Base-by-base conservation (phyloP, 495 filamentous ascomycete species). In the Hyphodiscus hymeniophilus region DNA sequence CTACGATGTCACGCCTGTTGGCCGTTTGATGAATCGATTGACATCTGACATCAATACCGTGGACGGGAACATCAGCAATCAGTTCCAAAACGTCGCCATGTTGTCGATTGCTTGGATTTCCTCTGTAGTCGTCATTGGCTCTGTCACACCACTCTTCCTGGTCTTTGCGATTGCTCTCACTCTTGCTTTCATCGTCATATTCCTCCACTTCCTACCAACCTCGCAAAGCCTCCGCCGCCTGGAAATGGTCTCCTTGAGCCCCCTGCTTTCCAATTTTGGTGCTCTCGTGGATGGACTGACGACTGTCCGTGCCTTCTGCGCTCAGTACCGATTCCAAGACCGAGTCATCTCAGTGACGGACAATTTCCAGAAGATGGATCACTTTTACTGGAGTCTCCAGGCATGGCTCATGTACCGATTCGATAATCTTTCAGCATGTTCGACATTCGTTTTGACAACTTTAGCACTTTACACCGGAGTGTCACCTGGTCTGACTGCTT, bases 341-440 rank as follows among this genome's bases (percentile, higher is more conserved):
- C 73, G 80, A 18, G 82, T 89, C 47, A 84, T 94, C 34, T 69
- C 70, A 3, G 84, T 84, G 16, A 84, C 84, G 0, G 87, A 94
- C 62, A 75, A 75, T 2, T 94, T 94, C 62, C 87, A 91, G 62
- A 88, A 86, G 53, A 89, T 90, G 83, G 87, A 94, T 58, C 87
- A 94, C 62, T 89, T 94, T 65, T 94, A 89, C 66, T 94, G 87
- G 87, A 83, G 76, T 39, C 68, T 91, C 6, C 86, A 91, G 56
- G 74, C 77, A 21, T 94, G 87, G 87, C 70, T 94, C 7, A 79
- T 77, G 58, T 87, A 80, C 55, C 82, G 87, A 24, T 91, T 87
- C 52, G 84, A 87, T 59, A 59, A 69, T 33, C 63, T 91, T 11
- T 86, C 85, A 1, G 82, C 80, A 0, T 52, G 71, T 16, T 85